Percentiles rank a stretch among this genome's conserved stretches.
Conservation (phyloP, 2,329 filamentous ascomycete species). For the Trichoderma sp. region DNA sequence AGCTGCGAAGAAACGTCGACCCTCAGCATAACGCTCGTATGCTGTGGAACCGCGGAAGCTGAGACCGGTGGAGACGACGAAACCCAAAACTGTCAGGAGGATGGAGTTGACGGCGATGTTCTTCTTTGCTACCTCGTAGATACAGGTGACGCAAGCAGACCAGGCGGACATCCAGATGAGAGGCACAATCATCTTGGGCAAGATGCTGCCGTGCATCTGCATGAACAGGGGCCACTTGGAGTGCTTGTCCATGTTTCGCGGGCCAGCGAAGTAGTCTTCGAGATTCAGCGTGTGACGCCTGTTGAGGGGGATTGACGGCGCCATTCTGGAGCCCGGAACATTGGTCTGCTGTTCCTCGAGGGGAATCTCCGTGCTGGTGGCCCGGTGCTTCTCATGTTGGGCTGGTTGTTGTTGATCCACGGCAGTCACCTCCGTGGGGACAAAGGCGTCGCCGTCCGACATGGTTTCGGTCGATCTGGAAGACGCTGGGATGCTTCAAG, state of each 20-base stretch:
- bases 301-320: conserved; percentile 27
- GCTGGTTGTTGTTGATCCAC: not conserved
- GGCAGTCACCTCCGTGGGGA: conserved; percentile 1
- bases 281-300: conserved; percentile 44
- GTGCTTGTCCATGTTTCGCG: conserved; percentile 67
- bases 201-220: conserved; percentile 71
- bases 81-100: conserved; percentile 73
- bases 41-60: conserved; percentile 75
- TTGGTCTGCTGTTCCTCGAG: not conserved
- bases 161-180: conserved; percentile 60
- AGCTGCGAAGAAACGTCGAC: conserved; percentile 60
- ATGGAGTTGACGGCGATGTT: conserved; percentile 36
- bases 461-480: not conserved
- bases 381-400: not conserved
- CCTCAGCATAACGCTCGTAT: conserved; percentile 69
- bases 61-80: conserved; percentile 75
- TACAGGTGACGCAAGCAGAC: conserved; percentile 62
- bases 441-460: conserved; percentile 6
- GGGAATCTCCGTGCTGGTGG: conserved; percentile 3
- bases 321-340: not conserved
- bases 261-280: conserved; percentile 63
- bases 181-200: conserved; percentile 72
- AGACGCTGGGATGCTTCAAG: not conserved
- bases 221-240: conserved; percentile 76
- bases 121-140: conserved; percentile 47